These are phyloP conservation scores for Noccaea bulbosa DNA, from an alignment of 345 rosid species.

Conservation along the genomic window DNA sequence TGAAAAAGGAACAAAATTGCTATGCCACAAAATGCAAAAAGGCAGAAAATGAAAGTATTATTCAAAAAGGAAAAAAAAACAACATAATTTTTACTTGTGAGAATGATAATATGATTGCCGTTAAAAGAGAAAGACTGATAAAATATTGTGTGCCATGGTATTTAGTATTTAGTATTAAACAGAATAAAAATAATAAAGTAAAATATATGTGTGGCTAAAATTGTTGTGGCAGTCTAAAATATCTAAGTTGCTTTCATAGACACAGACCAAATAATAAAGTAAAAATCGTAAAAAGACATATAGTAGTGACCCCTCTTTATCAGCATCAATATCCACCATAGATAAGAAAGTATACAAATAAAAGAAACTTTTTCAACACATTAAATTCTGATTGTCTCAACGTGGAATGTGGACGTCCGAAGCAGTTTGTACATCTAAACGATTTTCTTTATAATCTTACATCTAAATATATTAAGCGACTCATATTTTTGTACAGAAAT, in stretches of 20 bases:
- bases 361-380: constrained; percentile 31
- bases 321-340: constrained; percentile 31
- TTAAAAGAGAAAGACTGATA: neutral
- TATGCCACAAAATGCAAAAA: constrained; percentile 28
- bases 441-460: neutral
- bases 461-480: neutral
- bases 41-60: constrained; percentile 33
- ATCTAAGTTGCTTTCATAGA: constrained; percentile 47
- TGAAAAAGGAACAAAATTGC: constrained; percentile 14
- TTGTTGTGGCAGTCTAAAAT: constrained; percentile 44
- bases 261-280: constrained; percentile 41
- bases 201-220: constrained; percentile 32
- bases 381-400: constrained; percentile 37
- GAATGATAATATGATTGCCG: constrained; percentile 3
- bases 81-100: constrained; percentile 24
- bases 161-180: neutral
- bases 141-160: constrained; percentile 2
- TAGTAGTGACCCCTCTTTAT: constrained; percentile 27
- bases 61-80: constrained; percentile 30
- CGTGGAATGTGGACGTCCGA: constrained; percentile 32
- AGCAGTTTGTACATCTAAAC: too few species aligned
- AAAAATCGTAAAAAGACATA: constrained; percentile 25
- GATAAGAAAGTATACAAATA: constrained; percentile 25
- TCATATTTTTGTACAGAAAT: constrained; percentile 1
- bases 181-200: constrained; percentile 12